Conservation (phyloP, 345 rosid genomes). For the Salix koriyanagi region DNA sequence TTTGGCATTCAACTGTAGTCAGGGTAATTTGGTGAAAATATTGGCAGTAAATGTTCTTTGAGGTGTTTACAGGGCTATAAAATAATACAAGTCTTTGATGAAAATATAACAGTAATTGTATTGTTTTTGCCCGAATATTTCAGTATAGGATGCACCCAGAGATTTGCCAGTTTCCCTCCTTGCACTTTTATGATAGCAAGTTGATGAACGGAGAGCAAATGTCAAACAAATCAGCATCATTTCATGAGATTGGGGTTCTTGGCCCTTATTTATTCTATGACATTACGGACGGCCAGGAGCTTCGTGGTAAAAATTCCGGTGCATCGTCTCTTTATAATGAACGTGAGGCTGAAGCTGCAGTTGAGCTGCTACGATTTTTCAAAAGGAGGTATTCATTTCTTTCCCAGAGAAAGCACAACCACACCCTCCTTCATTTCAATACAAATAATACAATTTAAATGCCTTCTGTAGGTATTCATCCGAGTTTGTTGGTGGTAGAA, state of each 20-base stretch:
- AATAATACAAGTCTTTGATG: no score
- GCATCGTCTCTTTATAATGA: constrained; percentile 72
- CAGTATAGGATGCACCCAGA: constrained; percentile 99
- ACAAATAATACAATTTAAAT: background rate
- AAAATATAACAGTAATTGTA: no score
- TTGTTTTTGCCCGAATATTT: constrained; percentile 25
- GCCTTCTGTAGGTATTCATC: constrained; percentile 55
- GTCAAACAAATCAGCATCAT: constrained; percentile 61
- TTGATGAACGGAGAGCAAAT: constrained; percentile 70
- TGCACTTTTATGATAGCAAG: constrained; percentile 82
- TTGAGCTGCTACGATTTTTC: constrained; percentile 66
- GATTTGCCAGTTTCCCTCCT: constrained; percentile 80
- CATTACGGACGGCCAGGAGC: constrained; percentile 75
- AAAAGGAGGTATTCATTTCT: constrained; percentile 50
- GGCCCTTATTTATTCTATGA: constrained; percentile 86
- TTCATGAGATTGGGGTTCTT: constrained; percentile 63
- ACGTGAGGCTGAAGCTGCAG: constrained; percentile 84
- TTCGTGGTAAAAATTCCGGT: constrained; percentile 69
- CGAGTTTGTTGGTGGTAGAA: constrained; percentile 70
- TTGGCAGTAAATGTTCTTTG: no score
- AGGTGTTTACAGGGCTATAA: no score
- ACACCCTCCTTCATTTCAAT: background rate
- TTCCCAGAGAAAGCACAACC: background rate
- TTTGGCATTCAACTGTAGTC: no score
- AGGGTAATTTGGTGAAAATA: no score